Conservation (phyloP, 2,329 filamentous ascomycete genomes). For the Dactylellina cionopaga region DNA sequence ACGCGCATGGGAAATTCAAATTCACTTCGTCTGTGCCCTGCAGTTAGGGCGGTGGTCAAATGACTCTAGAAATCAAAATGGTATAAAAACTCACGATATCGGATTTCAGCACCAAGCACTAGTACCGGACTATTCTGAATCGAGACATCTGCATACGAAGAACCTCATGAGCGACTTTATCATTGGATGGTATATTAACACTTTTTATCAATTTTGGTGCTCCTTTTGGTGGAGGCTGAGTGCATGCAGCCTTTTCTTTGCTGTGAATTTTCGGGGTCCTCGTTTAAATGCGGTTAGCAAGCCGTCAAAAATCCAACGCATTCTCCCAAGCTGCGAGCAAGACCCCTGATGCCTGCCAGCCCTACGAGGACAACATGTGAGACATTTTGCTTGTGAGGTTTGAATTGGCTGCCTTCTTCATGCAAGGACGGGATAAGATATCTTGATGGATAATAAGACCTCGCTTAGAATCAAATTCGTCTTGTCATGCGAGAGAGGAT, state of each 20-base stretch:
- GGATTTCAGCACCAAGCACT: background rate
- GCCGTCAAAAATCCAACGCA: constrained; percentile 19
- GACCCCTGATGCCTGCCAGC: constrained; percentile 52
- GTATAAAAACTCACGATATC: constrained; percentile 17
- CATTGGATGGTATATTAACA: constrained; percentile 30
- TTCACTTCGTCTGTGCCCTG: constrained; percentile 29
- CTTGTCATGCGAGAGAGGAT: background rate
- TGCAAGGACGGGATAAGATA: constrained; percentile 49
- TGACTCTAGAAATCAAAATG: constrained; percentile 11
- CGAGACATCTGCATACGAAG: constrained; percentile 24
- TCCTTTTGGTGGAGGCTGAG: constrained; percentile 49
- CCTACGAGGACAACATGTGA: constrained; percentile 49
- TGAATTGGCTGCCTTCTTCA: constrained; percentile 34
- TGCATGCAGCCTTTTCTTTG: constrained; percentile 41
- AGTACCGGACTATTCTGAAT: constrained; percentile 13
- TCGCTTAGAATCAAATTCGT: constrained; percentile 17
- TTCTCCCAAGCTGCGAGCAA: constrained; percentile 12
- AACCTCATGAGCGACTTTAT: background rate
- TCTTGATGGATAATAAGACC: constrained; percentile 16
- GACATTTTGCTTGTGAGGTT: constrained; percentile 29
- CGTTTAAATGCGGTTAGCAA: constrained; percentile 50
- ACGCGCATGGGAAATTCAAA: background rate
- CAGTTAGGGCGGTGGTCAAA: constrained; percentile 42
- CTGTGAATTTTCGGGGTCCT: constrained; percentile 29
- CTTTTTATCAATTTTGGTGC: constrained; percentile 19